Conservation (phyloP, 2,329 filamentous ascomycete genomes). For the Colletotrichum plurivorum region DNA sequence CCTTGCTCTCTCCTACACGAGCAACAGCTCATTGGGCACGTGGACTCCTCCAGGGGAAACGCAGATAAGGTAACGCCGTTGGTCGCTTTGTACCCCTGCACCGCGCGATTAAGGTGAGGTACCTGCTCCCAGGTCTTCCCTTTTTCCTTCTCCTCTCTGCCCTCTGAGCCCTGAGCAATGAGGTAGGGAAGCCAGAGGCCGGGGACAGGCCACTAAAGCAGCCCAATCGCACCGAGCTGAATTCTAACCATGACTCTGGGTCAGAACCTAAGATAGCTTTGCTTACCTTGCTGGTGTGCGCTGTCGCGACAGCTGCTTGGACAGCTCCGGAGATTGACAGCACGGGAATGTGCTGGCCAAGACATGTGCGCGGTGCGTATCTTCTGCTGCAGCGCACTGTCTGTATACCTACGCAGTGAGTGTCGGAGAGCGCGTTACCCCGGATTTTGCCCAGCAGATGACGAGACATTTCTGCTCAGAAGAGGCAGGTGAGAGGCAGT, state of each 20-base stretch:
- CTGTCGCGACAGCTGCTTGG: background rate
- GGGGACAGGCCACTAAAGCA: conserved; percentile 21
- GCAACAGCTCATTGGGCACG: conserved; percentile 23
- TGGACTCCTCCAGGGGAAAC: background rate
- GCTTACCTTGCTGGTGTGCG: background rate
- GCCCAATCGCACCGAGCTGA: conserved; percentile 20
- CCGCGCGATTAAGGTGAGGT: conserved; percentile 10
- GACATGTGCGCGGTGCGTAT: conserved; percentile 9
- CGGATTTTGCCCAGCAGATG: conserved; percentile 34
- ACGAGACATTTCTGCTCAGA: conserved; percentile 19
- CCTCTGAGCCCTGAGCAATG: too few species aligned
- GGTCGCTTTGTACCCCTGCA: conserved; percentile 9
- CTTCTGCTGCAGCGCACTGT: background rate
- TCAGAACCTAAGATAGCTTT: conserved; percentile 3
- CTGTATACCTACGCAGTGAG: background rate
- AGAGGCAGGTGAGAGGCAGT: too few species aligned
- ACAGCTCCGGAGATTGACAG: background rate
- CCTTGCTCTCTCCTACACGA: background rate
- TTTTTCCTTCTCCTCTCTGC: background rate
- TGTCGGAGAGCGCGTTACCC: conserved; percentile 11
- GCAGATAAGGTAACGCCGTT: conserved; percentile 5
- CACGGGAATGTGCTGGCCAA: conserved; percentile 2
- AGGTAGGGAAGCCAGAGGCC: background rate
- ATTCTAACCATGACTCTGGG: conserved; percentile 6
- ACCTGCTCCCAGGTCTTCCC: conserved; percentile 4